Conservation (phyloP, 2,329 filamentous ascomycete genomes). For the Aspergillus sojae region DNA sequence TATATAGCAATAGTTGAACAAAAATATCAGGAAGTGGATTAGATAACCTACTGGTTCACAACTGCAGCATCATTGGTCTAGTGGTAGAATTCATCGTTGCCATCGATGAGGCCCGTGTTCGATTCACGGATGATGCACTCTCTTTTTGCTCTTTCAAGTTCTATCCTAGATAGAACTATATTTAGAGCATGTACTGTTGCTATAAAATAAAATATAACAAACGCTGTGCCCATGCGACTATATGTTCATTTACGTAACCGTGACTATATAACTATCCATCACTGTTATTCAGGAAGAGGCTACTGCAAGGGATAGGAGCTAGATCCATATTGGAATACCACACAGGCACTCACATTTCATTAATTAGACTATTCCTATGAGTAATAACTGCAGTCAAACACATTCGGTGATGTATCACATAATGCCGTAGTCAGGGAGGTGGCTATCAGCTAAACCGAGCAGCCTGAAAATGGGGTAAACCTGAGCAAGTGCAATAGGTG, state of each 20-base stretch:
- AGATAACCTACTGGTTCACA: conserved; percentile 3
- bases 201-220: too few relatives aligned
- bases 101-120: conserved; percentile 49
- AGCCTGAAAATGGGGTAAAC: neutral
- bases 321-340: neutral
- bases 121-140: conserved; percentile 47
- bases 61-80: conserved; percentile 42
- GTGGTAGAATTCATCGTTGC: conserved; percentile 48
- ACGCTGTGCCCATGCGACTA: too few relatives aligned
- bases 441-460: neutral
- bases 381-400: neutral
- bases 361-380: neutral
- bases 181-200: too few relatives aligned
- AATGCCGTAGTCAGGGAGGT: neutral
- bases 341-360: neutral
- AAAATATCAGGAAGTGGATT: conserved; percentile 4
- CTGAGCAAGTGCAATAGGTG: neutral
- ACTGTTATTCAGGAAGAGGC: neutral
- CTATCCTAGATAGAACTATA: too few relatives aligned
- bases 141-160: conserved; percentile 4
- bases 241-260: too few relatives aligned
- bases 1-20: too few relatives aligned
- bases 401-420: neutral
- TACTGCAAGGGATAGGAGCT: neutral
- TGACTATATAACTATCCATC: neutral